phyloP scores from a whole-genome alignment of 2,329 filamentous ascomycete genomes.

The Emmonsiellopsis sp. region DNA sequence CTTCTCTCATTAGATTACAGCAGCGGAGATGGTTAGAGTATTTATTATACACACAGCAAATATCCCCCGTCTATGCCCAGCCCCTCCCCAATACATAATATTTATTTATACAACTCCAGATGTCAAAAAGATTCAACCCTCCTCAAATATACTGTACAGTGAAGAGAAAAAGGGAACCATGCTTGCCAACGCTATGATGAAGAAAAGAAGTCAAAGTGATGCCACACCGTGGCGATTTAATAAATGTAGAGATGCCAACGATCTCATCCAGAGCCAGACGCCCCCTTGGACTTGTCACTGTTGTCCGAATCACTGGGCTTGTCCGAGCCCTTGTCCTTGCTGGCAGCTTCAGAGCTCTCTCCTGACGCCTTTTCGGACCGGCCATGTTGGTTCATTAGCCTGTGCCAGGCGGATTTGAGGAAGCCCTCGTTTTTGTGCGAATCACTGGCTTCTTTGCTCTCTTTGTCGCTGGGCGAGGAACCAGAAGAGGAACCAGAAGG shows the following conservation, averaged over 20 bases:
- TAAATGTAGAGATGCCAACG: neutral
- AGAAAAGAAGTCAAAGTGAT: constrained; percentile 1
- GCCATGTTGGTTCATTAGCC: constrained; percentile 62
- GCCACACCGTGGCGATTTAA: neutral
- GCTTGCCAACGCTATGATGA: constrained; percentile 31
- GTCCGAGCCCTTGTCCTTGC: constrained; percentile 19
- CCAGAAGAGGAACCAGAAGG: constrained; percentile 13
- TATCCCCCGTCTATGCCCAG: neutral
- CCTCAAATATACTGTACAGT: neutral
- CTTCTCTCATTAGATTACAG: too few species aligned
- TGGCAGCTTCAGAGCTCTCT: constrained; percentile 22
- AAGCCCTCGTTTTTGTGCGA: constrained; percentile 78
- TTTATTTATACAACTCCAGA: constrained; percentile 3
- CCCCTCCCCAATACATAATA: neutral
- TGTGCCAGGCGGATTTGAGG: constrained; percentile 88
- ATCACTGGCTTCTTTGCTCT: constrained; percentile 17
- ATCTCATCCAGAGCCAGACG: constrained; percentile 27
- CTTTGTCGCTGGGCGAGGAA: constrained; percentile 1
- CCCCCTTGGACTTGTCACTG: constrained; percentile 30
- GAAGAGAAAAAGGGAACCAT: constrained; percentile 14
- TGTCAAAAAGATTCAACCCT: neutral
- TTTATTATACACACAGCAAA: neutral
- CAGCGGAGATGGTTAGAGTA: neutral
- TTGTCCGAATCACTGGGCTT: constrained; percentile 13
- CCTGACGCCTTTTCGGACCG: constrained; percentile 1